Conservation (phyloP, 805 yeast species). For the Nakazawaea ambrosiae region DNA sequence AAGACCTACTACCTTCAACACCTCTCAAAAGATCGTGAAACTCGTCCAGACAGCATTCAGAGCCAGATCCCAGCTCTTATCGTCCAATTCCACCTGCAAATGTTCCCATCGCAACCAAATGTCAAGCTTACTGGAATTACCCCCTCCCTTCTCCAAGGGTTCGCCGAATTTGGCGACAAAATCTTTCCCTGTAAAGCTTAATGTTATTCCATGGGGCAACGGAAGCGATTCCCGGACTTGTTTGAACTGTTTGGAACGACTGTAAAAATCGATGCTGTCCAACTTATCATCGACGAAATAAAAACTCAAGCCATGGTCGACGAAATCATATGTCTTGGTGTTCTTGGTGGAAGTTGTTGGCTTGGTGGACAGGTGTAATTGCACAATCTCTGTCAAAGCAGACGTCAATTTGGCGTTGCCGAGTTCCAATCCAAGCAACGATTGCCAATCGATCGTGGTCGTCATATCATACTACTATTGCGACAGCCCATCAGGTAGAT, state of each 20-base stretch:
- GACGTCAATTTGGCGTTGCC: too few relatives aligned
- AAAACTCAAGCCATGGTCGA: slow-evolving; percentile 1
- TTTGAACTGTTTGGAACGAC: neutral
- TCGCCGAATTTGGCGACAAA: slow-evolving; percentile 29
- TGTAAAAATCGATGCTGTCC: slow-evolving; percentile 9
- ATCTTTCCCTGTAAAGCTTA: slow-evolving; percentile 19
- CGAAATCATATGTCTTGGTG: slow-evolving; percentile 2
- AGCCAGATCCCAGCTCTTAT: slow-evolving; percentile 29
- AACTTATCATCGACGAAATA: slow-evolving; percentile 1
- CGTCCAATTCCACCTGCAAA: slow-evolving; percentile 28
- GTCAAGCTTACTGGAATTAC: slow-evolving; percentile 22
- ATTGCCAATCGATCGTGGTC: too few relatives aligned
- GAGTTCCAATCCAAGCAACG: too few relatives aligned
- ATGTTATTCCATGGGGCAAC: slow-evolving; percentile 17
- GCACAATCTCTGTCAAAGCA: too few relatives aligned
- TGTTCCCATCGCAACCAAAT: slow-evolving; percentile 33
- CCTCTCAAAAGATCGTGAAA: slow-evolving; percentile 19
- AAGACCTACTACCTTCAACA: too few relatives aligned
- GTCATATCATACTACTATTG: too few relatives aligned
- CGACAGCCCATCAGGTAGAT: too few relatives aligned
- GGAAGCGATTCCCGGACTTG: neutral
- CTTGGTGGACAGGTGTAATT: too few relatives aligned
- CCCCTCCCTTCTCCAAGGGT: slow-evolving; percentile 36
- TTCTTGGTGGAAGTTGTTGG: neutral
- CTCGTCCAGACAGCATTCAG: slow-evolving; percentile 21